Conservation (phyloP, 2,329 filamentous ascomycete species). For the Volutella citrinella region DNA sequence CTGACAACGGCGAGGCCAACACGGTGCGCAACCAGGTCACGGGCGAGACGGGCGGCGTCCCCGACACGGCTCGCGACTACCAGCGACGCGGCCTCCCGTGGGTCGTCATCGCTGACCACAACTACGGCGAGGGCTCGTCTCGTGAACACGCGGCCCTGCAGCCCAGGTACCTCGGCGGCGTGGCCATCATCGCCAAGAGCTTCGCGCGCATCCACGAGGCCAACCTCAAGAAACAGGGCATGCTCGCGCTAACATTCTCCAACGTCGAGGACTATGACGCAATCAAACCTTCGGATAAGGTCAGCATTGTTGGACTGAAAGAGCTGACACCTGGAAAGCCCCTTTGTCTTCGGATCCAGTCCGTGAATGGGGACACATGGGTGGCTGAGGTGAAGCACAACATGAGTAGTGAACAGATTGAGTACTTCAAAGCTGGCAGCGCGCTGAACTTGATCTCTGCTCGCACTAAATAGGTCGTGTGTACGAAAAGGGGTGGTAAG, state of each 20-base stretch:
- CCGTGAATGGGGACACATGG: slow-evolving; percentile 8
- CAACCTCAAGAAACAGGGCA: slow-evolving; percentile 81
- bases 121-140: slow-evolving; percentile 77
- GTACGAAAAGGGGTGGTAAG: too few species aligned
- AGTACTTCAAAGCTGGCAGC: slow-evolving; percentile 16
- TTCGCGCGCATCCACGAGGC: slow-evolving; percentile 92
- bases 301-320: slow-evolving; percentile 10
- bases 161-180: slow-evolving; percentile 77
- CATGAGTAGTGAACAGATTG: slow-evolving; percentile 11
- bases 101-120: slow-evolving; percentile 5
- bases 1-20: slow-evolving; percentile 4
- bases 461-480: too few species aligned
- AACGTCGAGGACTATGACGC: too few species aligned
- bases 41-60: neutral
- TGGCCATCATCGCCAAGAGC: slow-evolving; percentile 75
- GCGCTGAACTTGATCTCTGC: slow-evolving; percentile 41
- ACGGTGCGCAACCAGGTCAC: neutral
- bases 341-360: slow-evolving; percentile 1
- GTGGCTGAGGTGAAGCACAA: slow-evolving; percentile 9
- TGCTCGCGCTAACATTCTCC: slow-evolving; percentile 55
- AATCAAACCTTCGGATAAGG: slow-evolving; percentile 10
- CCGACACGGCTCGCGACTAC: slow-evolving; percentile 1
- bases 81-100: neutral
- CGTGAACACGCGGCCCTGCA: slow-evolving; percentile 85
- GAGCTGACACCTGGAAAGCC: slow-evolving; percentile 6